A percentile compares a stretch with the other conserved stretches of the same genome.
These are phyloP conservation scores for Waltergamsia citrina DNA, from an alignment of 2,329 filamentous ascomycete species.

Conservation along the genomic window DNA sequence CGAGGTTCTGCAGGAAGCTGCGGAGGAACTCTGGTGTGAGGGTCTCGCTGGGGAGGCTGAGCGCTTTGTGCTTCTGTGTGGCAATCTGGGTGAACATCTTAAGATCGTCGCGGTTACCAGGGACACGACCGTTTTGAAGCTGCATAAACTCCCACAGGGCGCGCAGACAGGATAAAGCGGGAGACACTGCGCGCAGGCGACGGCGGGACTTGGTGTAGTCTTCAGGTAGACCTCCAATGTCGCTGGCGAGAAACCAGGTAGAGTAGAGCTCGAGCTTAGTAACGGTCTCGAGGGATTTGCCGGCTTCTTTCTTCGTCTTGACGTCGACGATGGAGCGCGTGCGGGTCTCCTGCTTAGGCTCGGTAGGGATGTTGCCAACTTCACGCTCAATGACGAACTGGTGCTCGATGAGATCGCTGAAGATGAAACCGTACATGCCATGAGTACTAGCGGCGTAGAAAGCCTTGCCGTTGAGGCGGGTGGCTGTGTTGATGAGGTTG, in stretches of 20 bases:
- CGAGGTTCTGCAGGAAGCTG: conserved; percentile 79
- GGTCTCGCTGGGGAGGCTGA: conserved; percentile 59
- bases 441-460: conserved; percentile 87
- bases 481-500: conserved; percentile 75
- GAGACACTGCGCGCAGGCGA: conserved; percentile 67
- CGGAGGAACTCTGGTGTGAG: conserved; percentile 65
- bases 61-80: conserved; percentile 66
- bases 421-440: conserved; percentile 91
- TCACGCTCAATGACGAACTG: conserved; percentile 83
- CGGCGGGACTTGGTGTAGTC: conserved; percentile 61
- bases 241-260: conserved; percentile 73
- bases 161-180: conserved; percentile 74
- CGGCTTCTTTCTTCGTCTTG: conserved; percentile 57
- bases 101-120: conserved; percentile 56
- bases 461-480: conserved; percentile 64
- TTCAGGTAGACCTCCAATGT: conserved; percentile 61
- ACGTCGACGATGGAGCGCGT: conserved; percentile 70
- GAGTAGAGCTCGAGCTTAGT: conserved; percentile 89
- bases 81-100: conserved; percentile 69
- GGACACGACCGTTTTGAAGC: conserved; percentile 39
- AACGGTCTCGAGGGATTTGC: conserved; percentile 71
- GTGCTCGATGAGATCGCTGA: conserved; percentile 85
- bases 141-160: conserved; percentile 78
- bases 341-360: conserved; percentile 55
- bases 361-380: conserved; percentile 62